A percentile compares a stretch with the other conserved stretches of the same genome.
Conservation (phyloP, 2,329 filamentous ascomycete species). For the Epichloe gansuensis region DNA sequence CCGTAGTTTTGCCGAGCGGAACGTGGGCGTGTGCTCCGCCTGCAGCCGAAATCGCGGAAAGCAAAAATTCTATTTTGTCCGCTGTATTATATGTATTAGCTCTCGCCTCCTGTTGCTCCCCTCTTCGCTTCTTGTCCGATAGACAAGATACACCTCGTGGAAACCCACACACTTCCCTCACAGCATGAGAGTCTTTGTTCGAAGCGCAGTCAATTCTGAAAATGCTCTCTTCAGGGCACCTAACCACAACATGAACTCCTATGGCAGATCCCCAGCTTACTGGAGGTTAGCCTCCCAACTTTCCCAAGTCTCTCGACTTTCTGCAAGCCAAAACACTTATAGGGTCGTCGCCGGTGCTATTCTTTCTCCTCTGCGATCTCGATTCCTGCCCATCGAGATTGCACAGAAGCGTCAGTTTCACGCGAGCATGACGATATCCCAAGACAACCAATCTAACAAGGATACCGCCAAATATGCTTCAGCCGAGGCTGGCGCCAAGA, state of each 20-base stretch:
- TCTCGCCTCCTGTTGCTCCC: conserved; percentile 12
- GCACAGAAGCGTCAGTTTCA: conserved; percentile 22
- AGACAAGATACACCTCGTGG: conserved; percentile 17
- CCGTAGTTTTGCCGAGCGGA: conserved; percentile 24
- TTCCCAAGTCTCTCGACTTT: conserved; percentile 15
- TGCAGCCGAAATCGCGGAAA: conserved; percentile 23
- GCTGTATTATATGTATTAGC: conserved; percentile 9
- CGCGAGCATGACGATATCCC: conserved; percentile 15
- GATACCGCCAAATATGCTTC: conserved; percentile 9
- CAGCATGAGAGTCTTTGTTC: conserved; percentile 35
- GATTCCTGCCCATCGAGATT: conserved; percentile 26
- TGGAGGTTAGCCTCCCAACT: conserved; percentile 31
- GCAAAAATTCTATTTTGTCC: conserved; percentile 27
- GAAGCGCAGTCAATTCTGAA: conserved; percentile 29
- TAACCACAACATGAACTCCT: conserved; percentile 21
- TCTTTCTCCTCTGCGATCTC: conserved; percentile 30
- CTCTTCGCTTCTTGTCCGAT: conserved; percentile 12
- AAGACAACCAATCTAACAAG: conserved; percentile 23
- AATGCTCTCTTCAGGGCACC: conserved; percentile 29
- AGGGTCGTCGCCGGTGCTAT: conserved; percentile 16
- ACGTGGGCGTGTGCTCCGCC: conserved; percentile 14
- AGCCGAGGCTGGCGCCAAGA: conserved; percentile 20
- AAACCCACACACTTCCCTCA: conserved; percentile 12
- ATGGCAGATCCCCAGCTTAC: conserved; percentile 34
- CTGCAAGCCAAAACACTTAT: conserved; percentile 16